A percentile compares a stretch with the other conserved stretches of the same genome.
Conservation (phyloP, 495 filamentous ascomycete species). For the Neurospora sp. region DNA sequence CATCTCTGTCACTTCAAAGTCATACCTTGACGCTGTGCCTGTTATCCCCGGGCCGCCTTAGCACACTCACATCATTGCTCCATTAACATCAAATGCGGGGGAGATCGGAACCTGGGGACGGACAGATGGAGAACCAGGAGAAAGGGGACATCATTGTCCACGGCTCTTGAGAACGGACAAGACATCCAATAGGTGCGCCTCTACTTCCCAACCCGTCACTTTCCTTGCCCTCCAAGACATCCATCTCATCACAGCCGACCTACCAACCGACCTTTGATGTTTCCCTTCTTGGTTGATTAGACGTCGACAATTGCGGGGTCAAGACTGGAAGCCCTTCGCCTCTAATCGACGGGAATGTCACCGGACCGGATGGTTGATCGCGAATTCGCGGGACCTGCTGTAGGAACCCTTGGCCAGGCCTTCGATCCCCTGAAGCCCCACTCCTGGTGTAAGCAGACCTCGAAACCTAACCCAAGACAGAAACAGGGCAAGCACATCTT, state of each 20-base stretch:
- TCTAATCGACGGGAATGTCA: slow-evolving; percentile 4
- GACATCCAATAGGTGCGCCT: background rate
- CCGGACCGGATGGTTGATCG: background rate
- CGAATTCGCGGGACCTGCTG: background rate
- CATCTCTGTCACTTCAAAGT: background rate
- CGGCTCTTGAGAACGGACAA: background rate
- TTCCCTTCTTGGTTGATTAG: slow-evolving; percentile 1
- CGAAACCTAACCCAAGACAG: background rate
- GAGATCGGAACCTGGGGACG: background rate
- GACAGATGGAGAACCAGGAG: background rate
- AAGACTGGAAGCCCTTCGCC: background rate
- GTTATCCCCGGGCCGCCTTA: background rate
- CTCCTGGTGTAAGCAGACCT: background rate
- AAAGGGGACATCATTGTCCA: background rate
- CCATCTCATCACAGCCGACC: background rate
- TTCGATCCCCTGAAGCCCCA: background rate
- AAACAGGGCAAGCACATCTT: background rate
- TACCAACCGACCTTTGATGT: slow-evolving; percentile 3
- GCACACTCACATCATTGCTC: background rate
- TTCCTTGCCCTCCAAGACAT: background rate
- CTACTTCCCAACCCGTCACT: background rate
- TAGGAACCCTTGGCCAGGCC: background rate
- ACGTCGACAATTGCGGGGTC: slow-evolving; percentile 7
- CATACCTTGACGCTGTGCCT: background rate
- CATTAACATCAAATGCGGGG: background rate